Percentiles rank a stretch among this genome's conserved stretches.
phyloP scores from a whole-genome alignment of 768 basidiomycete genomes.

The Fibroporia radiculosa region DNA sequence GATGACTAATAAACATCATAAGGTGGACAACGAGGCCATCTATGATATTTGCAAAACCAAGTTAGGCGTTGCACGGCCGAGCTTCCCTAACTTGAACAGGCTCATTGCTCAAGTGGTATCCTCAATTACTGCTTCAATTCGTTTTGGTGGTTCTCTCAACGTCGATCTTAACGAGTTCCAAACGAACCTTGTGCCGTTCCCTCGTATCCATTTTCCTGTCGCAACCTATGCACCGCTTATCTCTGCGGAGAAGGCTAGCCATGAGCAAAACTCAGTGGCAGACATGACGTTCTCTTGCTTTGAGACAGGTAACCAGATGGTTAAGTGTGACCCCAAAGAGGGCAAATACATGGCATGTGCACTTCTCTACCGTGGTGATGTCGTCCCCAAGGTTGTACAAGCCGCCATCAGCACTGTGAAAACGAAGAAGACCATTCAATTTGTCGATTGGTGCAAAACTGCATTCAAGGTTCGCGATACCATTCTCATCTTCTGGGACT shows the following conservation, averaged over 20 bases:
- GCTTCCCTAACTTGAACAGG: slow-evolving; percentile 91
- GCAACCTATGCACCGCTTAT: slow-evolving; percentile 94
- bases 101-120: slow-evolving; percentile 99
- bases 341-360: slow-evolving; percentile 99
- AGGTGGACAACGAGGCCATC: slow-evolving; percentile 99
- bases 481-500: not conserved
- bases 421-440: slow-evolving; percentile 96
- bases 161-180: slow-evolving; percentile 98
- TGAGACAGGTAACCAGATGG: slow-evolving; percentile 96
- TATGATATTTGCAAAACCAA: slow-evolving; percentile 99
- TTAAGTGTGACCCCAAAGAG: slow-evolving; percentile 91
- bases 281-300: slow-evolving; percentile 99
- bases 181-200: slow-evolving; percentile 97
- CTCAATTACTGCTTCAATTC: slow-evolving; percentile 92
- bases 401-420: slow-evolving; percentile 90
- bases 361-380: slow-evolving; percentile 90
- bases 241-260: slow-evolving; percentile 90
- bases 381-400: slow-evolving; percentile 94
- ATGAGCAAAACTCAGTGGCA: slow-evolving; percentile 95
- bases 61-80: slow-evolving; percentile 75
- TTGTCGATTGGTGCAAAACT: slow-evolving; percentile 98
- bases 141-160: slow-evolving; percentile 96
- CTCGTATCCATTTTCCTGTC: slow-evolving; percentile 97
- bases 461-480: slow-evolving; percentile 68
- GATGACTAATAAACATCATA: not conserved